Evolutionary conservation across 2,329 filamentous ascomycete genomes (phyloP).

Genomic region (Cadophora sp.): DNA sequence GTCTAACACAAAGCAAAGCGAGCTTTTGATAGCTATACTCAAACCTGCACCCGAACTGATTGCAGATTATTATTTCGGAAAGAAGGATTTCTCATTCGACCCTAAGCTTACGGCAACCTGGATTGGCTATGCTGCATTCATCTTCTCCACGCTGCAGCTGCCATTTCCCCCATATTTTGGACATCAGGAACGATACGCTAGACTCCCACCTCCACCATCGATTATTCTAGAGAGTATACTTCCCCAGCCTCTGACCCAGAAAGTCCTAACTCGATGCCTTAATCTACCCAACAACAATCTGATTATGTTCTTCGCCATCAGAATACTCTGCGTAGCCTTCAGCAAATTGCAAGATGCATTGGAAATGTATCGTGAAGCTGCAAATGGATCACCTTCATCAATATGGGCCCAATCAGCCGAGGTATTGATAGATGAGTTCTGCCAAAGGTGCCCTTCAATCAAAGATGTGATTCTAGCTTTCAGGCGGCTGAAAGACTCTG

Average conservation of each 20-base stretch:
- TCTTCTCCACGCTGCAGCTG: slow-evolving; percentile 81
- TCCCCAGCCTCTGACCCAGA: slow-evolving; percentile 81
- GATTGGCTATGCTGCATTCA: slow-evolving; percentile 90
- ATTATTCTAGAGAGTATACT: slow-evolving; percentile 86
- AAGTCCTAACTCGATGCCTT: slow-evolving; percentile 79
- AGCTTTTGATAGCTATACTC: slow-evolving; percentile 83
- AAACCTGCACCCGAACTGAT: slow-evolving; percentile 83
- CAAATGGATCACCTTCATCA: slow-evolving; percentile 43
- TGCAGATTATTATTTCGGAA: slow-evolving; percentile 84
- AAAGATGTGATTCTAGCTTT: slow-evolving; percentile 81
- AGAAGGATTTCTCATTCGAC: slow-evolving; percentile 83
- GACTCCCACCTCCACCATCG: slow-evolving; percentile 77
- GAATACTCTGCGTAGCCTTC: slow-evolving; percentile 79
- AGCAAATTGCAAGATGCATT: slow-evolving; percentile 69
- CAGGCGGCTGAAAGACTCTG: slow-evolving; percentile 69
- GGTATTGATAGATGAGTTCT: slow-evolving; percentile 76
- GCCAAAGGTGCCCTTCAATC: slow-evolving; percentile 78
- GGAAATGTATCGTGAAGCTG: slow-evolving; percentile 50
- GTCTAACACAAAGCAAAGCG: slow-evolving; percentile 79
- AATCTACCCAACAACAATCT: slow-evolving; percentile 80
- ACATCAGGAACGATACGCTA: slow-evolving; percentile 64
- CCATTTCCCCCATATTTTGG: slow-evolving; percentile 78
- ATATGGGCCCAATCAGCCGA: slow-evolving; percentile 75
- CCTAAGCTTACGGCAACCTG: slow-evolving; percentile 92
- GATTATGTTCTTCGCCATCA: slow-evolving; percentile 82